Conservation (phyloP, 371 early-diverging fungal genomes). For the Syncephalastrum sp. region DNA sequence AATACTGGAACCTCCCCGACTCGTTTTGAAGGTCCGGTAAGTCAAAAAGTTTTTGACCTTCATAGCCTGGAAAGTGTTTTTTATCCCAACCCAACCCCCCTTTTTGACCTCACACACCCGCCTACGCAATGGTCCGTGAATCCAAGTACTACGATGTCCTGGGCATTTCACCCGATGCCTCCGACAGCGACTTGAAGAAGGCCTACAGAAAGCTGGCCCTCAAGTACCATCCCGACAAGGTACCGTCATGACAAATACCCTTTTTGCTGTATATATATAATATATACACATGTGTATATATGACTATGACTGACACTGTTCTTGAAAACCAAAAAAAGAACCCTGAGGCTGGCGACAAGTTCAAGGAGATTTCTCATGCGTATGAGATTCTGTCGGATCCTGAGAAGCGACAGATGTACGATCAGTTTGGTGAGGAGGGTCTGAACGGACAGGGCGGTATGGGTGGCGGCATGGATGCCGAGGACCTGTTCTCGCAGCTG, state of each 20-base stretch:
- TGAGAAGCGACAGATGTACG: constrained; percentile 76
- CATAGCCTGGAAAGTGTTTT: too few relatives aligned
- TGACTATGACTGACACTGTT: too few relatives aligned
- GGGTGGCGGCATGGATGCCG: constrained; percentile 66
- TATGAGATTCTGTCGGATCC: constrained; percentile 92
- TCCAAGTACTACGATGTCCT: constrained; percentile 93
- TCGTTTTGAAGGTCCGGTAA: too few relatives aligned
- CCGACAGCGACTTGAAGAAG: constrained; percentile 86
- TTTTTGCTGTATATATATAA: background rate
- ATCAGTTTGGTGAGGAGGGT: constrained; percentile 85
- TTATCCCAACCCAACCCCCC: too few relatives aligned
- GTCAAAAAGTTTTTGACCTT: too few relatives aligned
- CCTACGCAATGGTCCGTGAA: constrained; percentile 67
- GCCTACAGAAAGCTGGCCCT: constrained; percentile 91
- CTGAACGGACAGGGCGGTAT: constrained; percentile 65
- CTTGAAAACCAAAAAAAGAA: constrained; percentile 40
- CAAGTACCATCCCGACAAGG: constrained; percentile 96
- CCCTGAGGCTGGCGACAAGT: constrained; percentile 84
- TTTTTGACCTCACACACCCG: background rate
- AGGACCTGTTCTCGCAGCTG: constrained; percentile 89
- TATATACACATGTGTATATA: too few relatives aligned
- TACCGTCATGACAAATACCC: constrained; percentile 17
- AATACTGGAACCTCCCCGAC: too few relatives aligned
- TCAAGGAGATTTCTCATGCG: constrained; percentile 93
- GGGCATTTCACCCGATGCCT: constrained; percentile 79